Evolutionary conservation across 768 basidiomycete species (phyloP), one percentile per base, ranked within the genome.

Genomic region (Pleurotus ostreatus): DNA sequence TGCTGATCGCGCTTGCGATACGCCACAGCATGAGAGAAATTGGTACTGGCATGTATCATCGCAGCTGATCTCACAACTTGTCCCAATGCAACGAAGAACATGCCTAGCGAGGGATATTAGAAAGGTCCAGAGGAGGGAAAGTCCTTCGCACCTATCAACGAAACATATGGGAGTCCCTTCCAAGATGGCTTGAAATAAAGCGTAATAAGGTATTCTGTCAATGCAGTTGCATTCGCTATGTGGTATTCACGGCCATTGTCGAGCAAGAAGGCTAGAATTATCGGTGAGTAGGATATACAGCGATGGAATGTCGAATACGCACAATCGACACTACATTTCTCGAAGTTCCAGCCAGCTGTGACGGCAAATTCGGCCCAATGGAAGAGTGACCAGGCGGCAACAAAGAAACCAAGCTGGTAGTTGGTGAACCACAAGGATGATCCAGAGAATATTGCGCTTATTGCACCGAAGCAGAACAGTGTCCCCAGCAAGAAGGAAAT

Each of bases 311-410:
- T 51, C 4, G 37, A 26, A 40, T 12, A 79, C 93, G 76, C 68
- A 96, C 97, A 98, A 66, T 94, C 92, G 6, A 97, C 83, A 57
- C 86, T 92, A 65, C 94, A 89, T 72, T 95, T 97, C 52, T 89
- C 88, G 40, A 87, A 73, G 70, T 98, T 98, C 89, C 92, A 98
- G 20, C 92, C 92, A 0, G 95, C 95, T 5, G 97, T 97, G 3
- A 95, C 93, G 38, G 88, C 89, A 65, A 94, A 98, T 69, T 99
- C 97, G 11, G 82, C 84, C 84, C 93, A 89, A 65, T 99, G 97
- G 69, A 99, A 99, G 37, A 78, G 74, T 0, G 91, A 79, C 90
- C 92, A 93, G 4, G 87, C 78, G 34, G 88, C 84, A 40, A 91
- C 59, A 68, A 94, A 98, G 68, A 91, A 85, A 0, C 89, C 92